Base-by-base conservation (phyloP, 164 flowering plant genomes). In the Buxus sempervirens region DNA sequence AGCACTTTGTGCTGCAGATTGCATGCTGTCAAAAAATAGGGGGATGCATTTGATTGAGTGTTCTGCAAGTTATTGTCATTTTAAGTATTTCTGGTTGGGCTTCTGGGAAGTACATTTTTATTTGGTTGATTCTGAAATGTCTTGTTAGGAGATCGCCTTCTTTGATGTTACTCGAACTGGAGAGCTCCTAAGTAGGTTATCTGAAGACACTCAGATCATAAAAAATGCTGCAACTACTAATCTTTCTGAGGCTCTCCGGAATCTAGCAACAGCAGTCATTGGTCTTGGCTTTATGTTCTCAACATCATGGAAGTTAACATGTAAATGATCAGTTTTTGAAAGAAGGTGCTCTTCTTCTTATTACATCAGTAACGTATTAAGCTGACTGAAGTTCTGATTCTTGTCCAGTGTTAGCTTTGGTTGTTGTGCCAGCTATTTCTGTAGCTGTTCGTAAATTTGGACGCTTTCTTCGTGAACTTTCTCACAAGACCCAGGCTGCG, bases 211-310 rank as follows among this genome's bases (percentile, higher is more conserved):
- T 12, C 98, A 96, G 73, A 86, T 96, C 73, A 89, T 96, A 70
- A 96, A 96, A 73, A 93, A 88, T 80, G 99, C 98, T 70, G 99
- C 99, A 64, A 96, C 98, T 9, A 86, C 96, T 51, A 96, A 93
- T 80, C 90, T 96, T 53, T 96, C 99, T 9, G 97, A 91, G 79
- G 92, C 95, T 45, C 85, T 96, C 5, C 81, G 90, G 64, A 96
- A 87, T 74, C 69, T 96, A 58, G 56, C 98, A 63, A 91, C 96
- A 51, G 89, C 85, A 58, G 62, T 79, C 76, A 90, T 96, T 71
- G 99, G 99, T 38, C 82, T 96, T 74, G 84, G 79, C 55, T 96
- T 93, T 82, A 96, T 96, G 98, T 87, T 90, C 75, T 42, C 92
- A 68, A 82, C 99, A 65, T 93, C 99, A 14, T 96, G 99, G 99